These are phyloP conservation scores for Cinnamomum micranthum DNA, from an alignment of 164 flowering plant genomes.

Conservation along the genomic window DNA sequence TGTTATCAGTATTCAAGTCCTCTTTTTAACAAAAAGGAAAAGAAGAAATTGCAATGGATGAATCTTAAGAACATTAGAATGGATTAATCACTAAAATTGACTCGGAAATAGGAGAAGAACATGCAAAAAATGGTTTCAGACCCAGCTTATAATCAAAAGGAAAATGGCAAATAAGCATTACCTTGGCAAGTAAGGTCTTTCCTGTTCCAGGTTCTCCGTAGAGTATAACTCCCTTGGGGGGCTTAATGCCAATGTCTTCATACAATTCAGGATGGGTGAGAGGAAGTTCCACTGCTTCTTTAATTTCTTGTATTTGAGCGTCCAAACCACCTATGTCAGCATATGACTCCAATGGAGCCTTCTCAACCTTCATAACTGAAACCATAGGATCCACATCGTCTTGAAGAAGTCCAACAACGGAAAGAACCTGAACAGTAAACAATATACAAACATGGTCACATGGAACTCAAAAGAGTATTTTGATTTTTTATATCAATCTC, in stretches of 20 bases:
- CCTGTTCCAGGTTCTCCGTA: constrained; percentile 95
- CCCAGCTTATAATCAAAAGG: too few relatives aligned
- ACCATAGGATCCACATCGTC: constrained; percentile 90
- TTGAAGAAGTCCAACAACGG: constrained; percentile 85
- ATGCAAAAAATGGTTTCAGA: neutral
- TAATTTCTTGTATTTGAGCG: constrained; percentile 85
- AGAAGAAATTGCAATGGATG: neutral
- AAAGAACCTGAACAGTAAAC: constrained; percentile 45
- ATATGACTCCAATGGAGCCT: constrained; percentile 80
- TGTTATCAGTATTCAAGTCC: too few relatives aligned
- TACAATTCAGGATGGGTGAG: constrained; percentile 83
- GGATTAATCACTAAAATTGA: neutral
- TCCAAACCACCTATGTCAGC: constrained; percentile 89
- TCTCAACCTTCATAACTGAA: constrained; percentile 83
- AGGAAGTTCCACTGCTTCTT: constrained; percentile 88
- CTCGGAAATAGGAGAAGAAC: neutral
- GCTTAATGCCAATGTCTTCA: constrained; percentile 85
- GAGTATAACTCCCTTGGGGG: constrained; percentile 85
- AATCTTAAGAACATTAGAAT: neutral
- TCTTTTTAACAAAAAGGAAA: too few relatives aligned
- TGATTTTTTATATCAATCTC: too few relatives aligned
- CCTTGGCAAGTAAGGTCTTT: constrained; percentile 87
- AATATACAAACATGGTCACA: neutral
- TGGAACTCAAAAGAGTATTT: neutral
- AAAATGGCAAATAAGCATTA: constrained; percentile 7